Evolutionary conservation across 192 early-diverging fungal genomes (phyloP).

Genomic region (Rhizophagus clarus): DNA sequence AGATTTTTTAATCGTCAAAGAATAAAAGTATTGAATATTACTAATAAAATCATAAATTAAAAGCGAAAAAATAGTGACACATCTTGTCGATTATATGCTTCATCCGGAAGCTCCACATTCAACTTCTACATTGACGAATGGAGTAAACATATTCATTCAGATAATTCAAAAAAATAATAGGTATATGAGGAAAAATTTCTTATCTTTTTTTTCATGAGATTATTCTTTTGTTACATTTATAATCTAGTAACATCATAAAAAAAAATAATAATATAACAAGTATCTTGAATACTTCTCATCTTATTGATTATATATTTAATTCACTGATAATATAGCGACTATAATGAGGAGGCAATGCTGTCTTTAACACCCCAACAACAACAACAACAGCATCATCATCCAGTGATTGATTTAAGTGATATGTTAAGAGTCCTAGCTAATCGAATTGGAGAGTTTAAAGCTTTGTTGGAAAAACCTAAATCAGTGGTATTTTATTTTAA

Average conservation of each 20-base stretch:
- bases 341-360: slow-evolving; percentile 40
- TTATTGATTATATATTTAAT: background rate
- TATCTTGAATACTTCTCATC: no score
- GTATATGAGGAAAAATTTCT: slow-evolving; percentile 40
- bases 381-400: slow-evolving; percentile 33
- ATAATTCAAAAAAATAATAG: slow-evolving; percentile 96
- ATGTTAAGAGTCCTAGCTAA: slow-evolving; percentile 85
- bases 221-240: background rate
- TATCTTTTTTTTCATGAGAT: no score
- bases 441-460: slow-evolving; percentile 76
- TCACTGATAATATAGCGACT: slow-evolving; percentile 35
- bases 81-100: slow-evolving; percentile 90
- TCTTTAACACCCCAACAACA: slow-evolving; percentile 28
- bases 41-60: slow-evolving; percentile 5
- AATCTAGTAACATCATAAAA: background rate
- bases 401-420: slow-evolving; percentile 82
- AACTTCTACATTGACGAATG: slow-evolving; percentile 89
- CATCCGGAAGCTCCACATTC: slow-evolving; percentile 71
- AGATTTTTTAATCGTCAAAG: background rate
- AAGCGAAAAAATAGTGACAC: slow-evolving; percentile 75
- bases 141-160: slow-evolving; percentile 96
- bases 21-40: no score
- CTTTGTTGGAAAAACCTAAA: slow-evolving; percentile 73
- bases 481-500: slow-evolving; percentile 56
- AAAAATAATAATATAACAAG: background rate